Percentiles rank a stretch among this genome's conserved stretches.
These are phyloP conservation scores for Pharnaceum exiguum DNA, from an alignment of 148 eudicot genomes.

Conservation along the genomic window DNA sequence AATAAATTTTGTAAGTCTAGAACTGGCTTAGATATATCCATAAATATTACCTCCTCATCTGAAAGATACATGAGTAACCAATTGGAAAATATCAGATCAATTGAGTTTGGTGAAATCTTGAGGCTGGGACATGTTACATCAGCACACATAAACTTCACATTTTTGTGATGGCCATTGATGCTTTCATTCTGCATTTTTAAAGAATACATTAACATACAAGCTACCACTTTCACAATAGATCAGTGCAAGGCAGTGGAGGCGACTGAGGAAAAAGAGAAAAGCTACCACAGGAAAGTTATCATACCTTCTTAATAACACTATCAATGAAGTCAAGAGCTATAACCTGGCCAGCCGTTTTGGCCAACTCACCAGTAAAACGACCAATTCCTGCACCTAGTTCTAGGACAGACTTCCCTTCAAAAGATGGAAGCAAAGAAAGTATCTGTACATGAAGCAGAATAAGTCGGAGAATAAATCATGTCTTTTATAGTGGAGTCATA, in stretches of 20 bases:
- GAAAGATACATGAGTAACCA: constrained; percentile 99
- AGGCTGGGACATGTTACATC: constrained; percentile 90
- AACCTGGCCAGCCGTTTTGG: constrained; percentile 71
- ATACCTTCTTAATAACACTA: constrained; percentile 84
- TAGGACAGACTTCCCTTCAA: constrained; percentile 78
- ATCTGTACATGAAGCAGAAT: constrained; percentile 32
- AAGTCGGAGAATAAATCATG: no score
- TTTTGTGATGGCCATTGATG: constrained; percentile 68
- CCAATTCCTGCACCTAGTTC: constrained; percentile 99
- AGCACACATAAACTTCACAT: constrained; percentile 93
- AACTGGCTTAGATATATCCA: background rate
- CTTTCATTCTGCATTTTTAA: constrained; percentile 67
- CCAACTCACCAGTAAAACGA: constrained; percentile 93
- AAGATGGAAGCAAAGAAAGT: constrained; percentile 79
- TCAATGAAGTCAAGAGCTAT: constrained; percentile 91
- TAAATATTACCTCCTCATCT: constrained; percentile 65
- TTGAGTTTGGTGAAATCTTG: constrained; percentile 53
- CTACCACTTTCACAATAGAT: background rate
- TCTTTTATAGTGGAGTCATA: no score
- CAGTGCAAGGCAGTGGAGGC: background rate
- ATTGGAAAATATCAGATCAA: constrained; percentile 90
- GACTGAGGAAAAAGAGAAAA: background rate
- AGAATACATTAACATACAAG: background rate
- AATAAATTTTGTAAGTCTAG: background rate
- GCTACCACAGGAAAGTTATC: background rate